Percentiles rank a stretch among this genome's conserved stretches.
These are phyloP conservation scores for Mycena belliarum DNA, from an alignment of 768 basidiomycete species.

Conservation along the genomic window DNA sequence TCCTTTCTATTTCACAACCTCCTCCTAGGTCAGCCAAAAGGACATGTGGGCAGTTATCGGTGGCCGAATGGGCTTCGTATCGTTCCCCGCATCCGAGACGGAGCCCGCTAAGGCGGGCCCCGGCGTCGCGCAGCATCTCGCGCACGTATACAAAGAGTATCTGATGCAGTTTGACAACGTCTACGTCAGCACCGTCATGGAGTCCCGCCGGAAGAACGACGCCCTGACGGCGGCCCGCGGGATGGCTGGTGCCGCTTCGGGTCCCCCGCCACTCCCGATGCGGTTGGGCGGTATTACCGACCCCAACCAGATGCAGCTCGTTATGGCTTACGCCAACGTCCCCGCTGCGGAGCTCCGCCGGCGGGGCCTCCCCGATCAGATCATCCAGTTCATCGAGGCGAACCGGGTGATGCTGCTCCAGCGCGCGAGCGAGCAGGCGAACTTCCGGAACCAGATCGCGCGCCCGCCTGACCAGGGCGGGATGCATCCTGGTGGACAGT, in stretches of 20 bases:
- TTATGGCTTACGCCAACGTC: conserved; percentile 50
- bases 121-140: conserved; percentile 58
- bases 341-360: conserved; percentile 54
- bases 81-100: conserved; percentile 59
- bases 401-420: conserved; percentile 52
- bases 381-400: conserved; percentile 59
- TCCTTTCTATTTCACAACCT: conserved; percentile 9
- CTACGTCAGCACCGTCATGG: conserved; percentile 47
- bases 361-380: conserved; percentile 46
- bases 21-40: conserved; percentile 49
- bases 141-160: conserved; percentile 60
- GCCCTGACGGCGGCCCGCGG: conserved; percentile 1
- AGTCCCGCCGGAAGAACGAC: conserved; percentile 30
- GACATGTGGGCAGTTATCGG: conserved; percentile 69
- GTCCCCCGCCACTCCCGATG: background rate
- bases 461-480: conserved; percentile 23
- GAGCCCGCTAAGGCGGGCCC: conserved; percentile 68
- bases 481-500: conserved; percentile 1
- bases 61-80: conserved; percentile 64
- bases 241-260: background rate
- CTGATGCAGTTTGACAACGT: conserved; percentile 57
- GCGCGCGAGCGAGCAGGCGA: conserved; percentile 36
- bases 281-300: conserved; percentile 22
- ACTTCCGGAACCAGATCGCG: conserved; percentile 34
- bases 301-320: conserved; percentile 40